Percentiles rank a stretch among this genome's conserved stretches.
Evolutionary conservation across 805 yeast genomes (phyloP).

Genomic region (Wickerhamiella azyma): DNA sequence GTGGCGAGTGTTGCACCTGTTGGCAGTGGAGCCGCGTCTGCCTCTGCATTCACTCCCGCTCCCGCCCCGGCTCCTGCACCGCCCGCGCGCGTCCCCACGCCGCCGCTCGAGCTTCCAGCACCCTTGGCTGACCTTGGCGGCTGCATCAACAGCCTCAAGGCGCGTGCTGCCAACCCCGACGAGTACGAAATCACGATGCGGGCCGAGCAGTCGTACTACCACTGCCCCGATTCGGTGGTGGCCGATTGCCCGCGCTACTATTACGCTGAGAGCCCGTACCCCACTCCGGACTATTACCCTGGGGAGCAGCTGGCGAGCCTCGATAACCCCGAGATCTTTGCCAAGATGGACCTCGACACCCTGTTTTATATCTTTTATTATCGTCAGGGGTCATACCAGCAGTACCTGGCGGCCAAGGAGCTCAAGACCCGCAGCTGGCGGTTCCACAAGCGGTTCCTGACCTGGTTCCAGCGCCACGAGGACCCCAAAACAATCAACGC

Average conservation of each 20-base stretch:
- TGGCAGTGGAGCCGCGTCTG: background rate
- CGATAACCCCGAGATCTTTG: constrained; percentile 45
- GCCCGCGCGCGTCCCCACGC: background rate
- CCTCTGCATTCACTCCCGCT: background rate
- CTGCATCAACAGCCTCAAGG: constrained; percentile 27
- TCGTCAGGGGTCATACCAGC: constrained; percentile 58
- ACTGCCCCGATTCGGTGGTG: constrained; percentile 88
- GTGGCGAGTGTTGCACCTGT: background rate
- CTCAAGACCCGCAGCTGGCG: constrained; percentile 72
- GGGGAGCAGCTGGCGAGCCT: constrained; percentile 48
- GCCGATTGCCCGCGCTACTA: constrained; percentile 72
- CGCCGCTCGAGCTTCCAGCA: background rate
- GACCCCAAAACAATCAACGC: constrained; percentile 32
- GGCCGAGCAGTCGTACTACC: constrained; percentile 65
- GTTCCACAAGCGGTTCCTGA: constrained; percentile 53
- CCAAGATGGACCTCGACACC: constrained; percentile 73
- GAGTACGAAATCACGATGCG: constrained; percentile 32
- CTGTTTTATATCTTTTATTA: constrained; percentile 87
- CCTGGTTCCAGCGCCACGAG: constrained; percentile 69
- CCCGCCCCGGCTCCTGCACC: background rate
- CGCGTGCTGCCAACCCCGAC: background rate
- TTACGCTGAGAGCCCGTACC: constrained; percentile 69
- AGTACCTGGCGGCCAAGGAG: constrained; percentile 69
- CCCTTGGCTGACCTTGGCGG: constrained; percentile 37
- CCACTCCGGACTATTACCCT: constrained; percentile 83